Percentiles rank a stretch among this genome's conserved stretches.
Conservation (phyloP, 2,329 filamentous ascomycete genomes). For the Pseudogymnoascus sp. region DNA sequence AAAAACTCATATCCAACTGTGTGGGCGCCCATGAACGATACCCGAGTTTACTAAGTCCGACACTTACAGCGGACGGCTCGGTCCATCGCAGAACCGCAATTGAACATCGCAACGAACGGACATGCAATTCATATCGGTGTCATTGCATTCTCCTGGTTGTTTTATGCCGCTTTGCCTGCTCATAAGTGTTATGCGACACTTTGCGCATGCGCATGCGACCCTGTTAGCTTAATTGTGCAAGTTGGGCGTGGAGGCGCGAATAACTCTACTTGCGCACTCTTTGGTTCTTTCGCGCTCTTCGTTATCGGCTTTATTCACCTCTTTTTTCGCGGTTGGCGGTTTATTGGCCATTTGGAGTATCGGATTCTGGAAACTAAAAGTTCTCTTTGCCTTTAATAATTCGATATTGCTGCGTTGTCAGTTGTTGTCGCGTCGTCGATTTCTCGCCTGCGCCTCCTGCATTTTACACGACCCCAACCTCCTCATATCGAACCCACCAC, state of each 20-base stretch:
- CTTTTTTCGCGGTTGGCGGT: neutral
- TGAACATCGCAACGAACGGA: neutral
- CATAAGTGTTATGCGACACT: slow-evolving; percentile 3
- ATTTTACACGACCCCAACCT: slow-evolving; percentile 9
- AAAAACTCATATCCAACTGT: neutral
- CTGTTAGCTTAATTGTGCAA: neutral
- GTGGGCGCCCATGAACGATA: neutral
- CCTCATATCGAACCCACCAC: neutral
- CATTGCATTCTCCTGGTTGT: neutral
- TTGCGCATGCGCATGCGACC: slow-evolving; percentile 2
- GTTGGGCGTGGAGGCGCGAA: neutral
- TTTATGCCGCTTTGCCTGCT: neutral
- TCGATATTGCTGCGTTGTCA: slow-evolving; percentile 6
- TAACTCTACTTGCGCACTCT: neutral
- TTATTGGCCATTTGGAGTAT: slow-evolving; percentile 8
- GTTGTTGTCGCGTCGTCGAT: neutral
- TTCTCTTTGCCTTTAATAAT: neutral
- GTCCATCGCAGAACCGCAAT: slow-evolving; percentile 2
- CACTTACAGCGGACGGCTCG: neutral
- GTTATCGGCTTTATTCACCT: neutral
- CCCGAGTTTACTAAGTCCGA: neutral
- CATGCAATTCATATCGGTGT: neutral
- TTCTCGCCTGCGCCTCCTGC: slow-evolving; percentile 11
- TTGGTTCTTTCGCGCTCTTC: neutral
- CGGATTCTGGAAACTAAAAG: neutral